Percentiles rank a stretch among this genome's conserved stretches.
Evolutionary conservation across 257 asterid genomes (phyloP).

Genomic region (Nyctanthes arbortristis): DNA sequence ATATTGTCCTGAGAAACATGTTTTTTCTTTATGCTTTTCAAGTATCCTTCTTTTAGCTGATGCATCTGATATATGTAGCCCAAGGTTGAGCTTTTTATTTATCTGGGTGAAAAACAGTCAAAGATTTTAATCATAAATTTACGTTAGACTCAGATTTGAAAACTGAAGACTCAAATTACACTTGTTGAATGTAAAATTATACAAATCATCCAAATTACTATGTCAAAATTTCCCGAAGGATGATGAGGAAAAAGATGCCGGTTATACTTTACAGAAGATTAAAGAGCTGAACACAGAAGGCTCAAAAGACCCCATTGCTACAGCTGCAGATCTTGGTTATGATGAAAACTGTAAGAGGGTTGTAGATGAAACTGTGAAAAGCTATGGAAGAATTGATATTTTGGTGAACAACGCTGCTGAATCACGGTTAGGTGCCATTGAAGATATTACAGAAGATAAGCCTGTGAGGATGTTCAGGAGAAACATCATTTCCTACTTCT

Average conservation of each 20-base stretch:
- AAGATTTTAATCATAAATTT: too few relatives aligned
- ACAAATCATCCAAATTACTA: too few relatives aligned
- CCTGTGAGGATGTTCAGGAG: slow-evolving; percentile 28
- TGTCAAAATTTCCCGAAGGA: too few relatives aligned
- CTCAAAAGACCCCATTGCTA: slow-evolving; percentile 21
- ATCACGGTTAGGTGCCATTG: slow-evolving; percentile 1
- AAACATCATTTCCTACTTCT: slow-evolving; percentile 27
- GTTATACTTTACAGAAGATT: slow-evolving; percentile 40
- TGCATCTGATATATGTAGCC: too few relatives aligned
- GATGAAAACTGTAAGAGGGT: slow-evolving; percentile 19
- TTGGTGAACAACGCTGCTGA: slow-evolving; percentile 22
- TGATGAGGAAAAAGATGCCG: slow-evolving; percentile 50
- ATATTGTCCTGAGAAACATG: background rate
- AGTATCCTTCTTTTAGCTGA: too few relatives aligned
- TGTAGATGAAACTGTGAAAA: background rate
- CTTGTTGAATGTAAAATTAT: too few relatives aligned
- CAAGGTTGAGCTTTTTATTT: too few relatives aligned
- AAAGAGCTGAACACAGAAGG: slow-evolving; percentile 28
- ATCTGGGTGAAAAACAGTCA: too few relatives aligned
- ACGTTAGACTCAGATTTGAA: too few relatives aligned
- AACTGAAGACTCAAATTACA: too few relatives aligned
- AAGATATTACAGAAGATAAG: slow-evolving; percentile 14
- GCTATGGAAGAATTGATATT: slow-evolving; percentile 12
- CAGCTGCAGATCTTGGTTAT: slow-evolving; percentile 14
- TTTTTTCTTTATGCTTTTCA: too few relatives aligned